Percentiles rank a stretch among this genome's conserved stretches.
Conservation (phyloP, 257 asterid species). For the Gynochthodes officinalis region DNA sequence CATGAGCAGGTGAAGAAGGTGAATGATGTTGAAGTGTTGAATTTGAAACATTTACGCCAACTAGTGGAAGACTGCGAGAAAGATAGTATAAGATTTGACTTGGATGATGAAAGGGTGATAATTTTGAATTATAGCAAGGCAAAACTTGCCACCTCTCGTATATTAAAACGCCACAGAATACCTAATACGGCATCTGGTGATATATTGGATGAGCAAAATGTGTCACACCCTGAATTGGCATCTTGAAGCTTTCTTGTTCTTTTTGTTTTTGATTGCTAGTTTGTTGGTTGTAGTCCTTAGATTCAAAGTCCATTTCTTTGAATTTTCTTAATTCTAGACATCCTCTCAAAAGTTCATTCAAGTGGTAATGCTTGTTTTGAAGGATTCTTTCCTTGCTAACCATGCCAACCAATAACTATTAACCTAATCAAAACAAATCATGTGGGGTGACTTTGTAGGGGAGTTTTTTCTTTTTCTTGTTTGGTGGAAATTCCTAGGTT, state of each 20-base stretch:
- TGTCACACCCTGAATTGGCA: slow-evolving; percentile 36
- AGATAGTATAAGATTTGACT: slow-evolving; percentile 67
- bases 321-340: neutral
- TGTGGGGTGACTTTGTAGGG: too few relatives aligned
- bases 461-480: too few relatives aligned
- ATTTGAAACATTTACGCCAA: slow-evolving; percentile 70
- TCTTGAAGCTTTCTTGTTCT: slow-evolving; percentile 23
- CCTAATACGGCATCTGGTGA: slow-evolving; percentile 67
- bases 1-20: slow-evolving; percentile 87
- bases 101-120: slow-evolving; percentile 89
- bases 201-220: slow-evolving; percentile 48
- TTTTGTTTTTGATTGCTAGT: neutral
- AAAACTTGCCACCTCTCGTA: slow-evolving; percentile 71
- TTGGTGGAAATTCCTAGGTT: too few relatives aligned
- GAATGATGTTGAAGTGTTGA: slow-evolving; percentile 63
- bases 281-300: neutral
- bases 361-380: too few relatives aligned
- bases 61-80: slow-evolving; percentile 69
- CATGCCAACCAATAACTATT: too few relatives aligned
- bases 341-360: too few relatives aligned
- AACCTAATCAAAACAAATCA: too few relatives aligned
- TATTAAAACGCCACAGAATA: slow-evolving; percentile 80
- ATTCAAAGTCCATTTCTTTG: neutral
- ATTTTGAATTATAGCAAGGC: slow-evolving; percentile 68
- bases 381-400: too few relatives aligned